phyloP scores from a whole-genome alignment of 768 basidiomycete genomes.

The Pleurotus citrinopileatus region DNA sequence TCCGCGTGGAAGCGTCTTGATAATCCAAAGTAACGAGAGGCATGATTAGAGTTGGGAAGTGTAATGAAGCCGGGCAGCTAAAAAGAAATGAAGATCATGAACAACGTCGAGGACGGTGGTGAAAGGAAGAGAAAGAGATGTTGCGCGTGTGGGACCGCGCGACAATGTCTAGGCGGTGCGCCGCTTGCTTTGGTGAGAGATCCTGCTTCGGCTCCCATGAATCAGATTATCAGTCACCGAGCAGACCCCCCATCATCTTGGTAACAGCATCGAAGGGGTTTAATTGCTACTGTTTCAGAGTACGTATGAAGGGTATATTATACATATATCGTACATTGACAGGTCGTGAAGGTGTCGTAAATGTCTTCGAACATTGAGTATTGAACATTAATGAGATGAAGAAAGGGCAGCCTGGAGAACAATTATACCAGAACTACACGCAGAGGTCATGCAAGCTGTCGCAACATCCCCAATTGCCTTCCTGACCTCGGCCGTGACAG shows the following conservation, averaged over 20 bases:
- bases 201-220: no score
- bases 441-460: constrained; percentile 67
- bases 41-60: background rate
- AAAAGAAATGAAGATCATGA: background rate
- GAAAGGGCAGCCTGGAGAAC: constrained; percentile 59
- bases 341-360: no score
- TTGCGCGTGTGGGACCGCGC: background rate
- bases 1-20: constrained; percentile 16
- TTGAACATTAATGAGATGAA: background rate
- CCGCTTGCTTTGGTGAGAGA: background rate
- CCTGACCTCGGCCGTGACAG: constrained; percentile 59
- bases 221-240: no score
- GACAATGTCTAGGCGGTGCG: background rate
- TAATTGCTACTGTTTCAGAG: no score
- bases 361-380: background rate
- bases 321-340: no score
- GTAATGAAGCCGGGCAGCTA: background rate
- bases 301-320: no score
- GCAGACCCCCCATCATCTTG: no score
- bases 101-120: background rate
- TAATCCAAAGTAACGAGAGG: constrained; percentile 13
- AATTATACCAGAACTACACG: constrained; percentile 55
- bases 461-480: constrained; percentile 88
- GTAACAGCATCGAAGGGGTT: no score
- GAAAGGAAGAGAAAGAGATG: background rate